Base-by-base conservation (phyloP, 768 basidiomycete genomes). In the Boletus reticuloceps region DNA sequence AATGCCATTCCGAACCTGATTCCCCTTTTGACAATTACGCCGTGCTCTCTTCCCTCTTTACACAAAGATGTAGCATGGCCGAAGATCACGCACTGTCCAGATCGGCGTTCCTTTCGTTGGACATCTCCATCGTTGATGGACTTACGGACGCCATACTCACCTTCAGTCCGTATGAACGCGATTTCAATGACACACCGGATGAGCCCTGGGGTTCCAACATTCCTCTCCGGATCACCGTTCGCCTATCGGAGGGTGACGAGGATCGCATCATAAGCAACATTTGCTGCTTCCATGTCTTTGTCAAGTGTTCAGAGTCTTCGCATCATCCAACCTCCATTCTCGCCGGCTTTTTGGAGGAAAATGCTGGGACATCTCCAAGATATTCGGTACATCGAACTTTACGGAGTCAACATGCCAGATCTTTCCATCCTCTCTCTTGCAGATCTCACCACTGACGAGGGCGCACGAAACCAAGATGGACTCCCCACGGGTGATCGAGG, bases 351-450 rank as follows among this genome's bases (percentile, higher is more conserved):
- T 38, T 62, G 51, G 54, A 58, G 27, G 36, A 43, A 16, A 14
- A 38, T 39, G 4, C 41, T 61, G 14, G 39, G 42, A 13, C n/a
- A 17, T 5, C 42, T 58, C 12, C 51, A 6, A 17, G 50, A n/a
- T 17, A 13, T 58, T n/a, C 37, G 32, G n/a, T 40, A 32, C 45
- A 45, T 60, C 37, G 25, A 29, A 45, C 17, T 55, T 29, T n/a
- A 17, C 9, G 1, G 13, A 13, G 47, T 19, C 32, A 3, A 17
- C 19, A 19, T 49, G 32, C 41, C 49, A 31, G 43, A 44, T 17
- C 43, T 44, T 44, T 44, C 43, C 43, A 3, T 44, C 5, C 43
- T 44, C 27, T 12, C 34, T 36, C 13, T 12, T 5, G 12, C 11
- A 36, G 34, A 36, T 14, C 34, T 14, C 34, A 6, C 14, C 34